Base-by-base conservation (phyloP, 306 rosid genomes). In the Casuarina glauca region DNA sequence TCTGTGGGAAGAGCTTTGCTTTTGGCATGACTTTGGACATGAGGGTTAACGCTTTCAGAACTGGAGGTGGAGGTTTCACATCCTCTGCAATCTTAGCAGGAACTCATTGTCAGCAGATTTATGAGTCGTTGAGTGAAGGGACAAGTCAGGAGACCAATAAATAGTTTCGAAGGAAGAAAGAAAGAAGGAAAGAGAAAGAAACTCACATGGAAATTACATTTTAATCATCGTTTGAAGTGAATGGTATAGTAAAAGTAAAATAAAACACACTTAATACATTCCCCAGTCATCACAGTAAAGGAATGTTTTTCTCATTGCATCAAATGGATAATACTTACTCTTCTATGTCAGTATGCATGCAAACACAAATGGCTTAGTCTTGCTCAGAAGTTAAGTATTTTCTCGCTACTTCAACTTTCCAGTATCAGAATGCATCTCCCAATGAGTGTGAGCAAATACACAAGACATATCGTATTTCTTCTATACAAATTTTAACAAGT, bases 81-180 rank as follows among this genome's bases (percentile, higher is more conserved):
- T 86, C 92, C 11, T 89, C 98, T 84, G 91, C 90, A 86, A 95
- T 91, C 98, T 94, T 83, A 78, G 73, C 81, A 78, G 71, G 77
- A 80, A 84, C 70, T 80, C 53, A 88, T 79, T 76, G 82, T 86
- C 82, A 87, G 87, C 74, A 81, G 76, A 83, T 73, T 72, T 72
- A 68, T 39, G 71, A 36, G 36, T 52, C 5, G 48, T 5, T 39
- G 6, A 79, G 72, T 13, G 17, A 76, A 4, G n/a, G 7, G 11
- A 3, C 42, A 48, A 53, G 8, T 61, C 15, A 6, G 19, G 61
- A 69, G 58, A 2, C 35, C 9, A 13, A 1, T 26, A 74, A 74
- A 51, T 45, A 72, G 32, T 8, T 17, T 11, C 10, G 11, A 44
- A 74, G 11, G 26, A 32, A 19, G 10, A 26, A 43, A 43, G 16